Evolutionary conservation across 1,284 basidiomycete genomes (phyloP).

Genomic region (Austroboletus rostrupii): DNA sequence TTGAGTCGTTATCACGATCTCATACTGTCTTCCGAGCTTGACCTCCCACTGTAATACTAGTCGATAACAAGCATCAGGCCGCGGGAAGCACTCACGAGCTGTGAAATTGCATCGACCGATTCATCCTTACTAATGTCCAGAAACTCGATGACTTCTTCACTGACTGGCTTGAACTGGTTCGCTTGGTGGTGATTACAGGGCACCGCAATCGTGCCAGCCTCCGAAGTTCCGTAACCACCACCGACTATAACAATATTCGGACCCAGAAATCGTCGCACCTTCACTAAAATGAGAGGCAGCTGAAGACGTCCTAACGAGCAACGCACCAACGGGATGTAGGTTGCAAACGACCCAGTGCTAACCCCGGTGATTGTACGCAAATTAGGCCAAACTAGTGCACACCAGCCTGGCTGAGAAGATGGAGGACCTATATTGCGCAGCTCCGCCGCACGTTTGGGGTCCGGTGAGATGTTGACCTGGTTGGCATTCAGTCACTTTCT

Average conservation of each 20-base stretch:
- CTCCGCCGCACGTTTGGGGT: conserved; percentile 20
- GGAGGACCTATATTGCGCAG: conserved; percentile 17
- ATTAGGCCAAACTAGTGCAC: conserved; percentile 12
- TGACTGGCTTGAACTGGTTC: background rate
- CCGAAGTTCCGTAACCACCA: background rate
- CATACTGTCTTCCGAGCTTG: conserved; percentile 14
- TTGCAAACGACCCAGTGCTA: background rate
- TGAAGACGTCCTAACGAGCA: background rate
- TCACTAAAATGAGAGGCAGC: background rate
- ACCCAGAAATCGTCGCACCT: background rate
- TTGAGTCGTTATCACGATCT: conserved; percentile 17
- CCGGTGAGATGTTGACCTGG: conserved; percentile 8
- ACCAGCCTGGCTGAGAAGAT: conserved; percentile 16
- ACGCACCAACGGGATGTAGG: background rate
- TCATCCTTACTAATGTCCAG: conserved; percentile 6
- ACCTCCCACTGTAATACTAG: conserved; percentile 19
- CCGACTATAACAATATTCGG: background rate
- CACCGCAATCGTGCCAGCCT: background rate
- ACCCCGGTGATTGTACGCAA: background rate
- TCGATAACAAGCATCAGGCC: conserved; percentile 2
- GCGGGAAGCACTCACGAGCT: background rate
- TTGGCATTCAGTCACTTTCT: background rate
- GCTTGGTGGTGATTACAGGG: background rate
- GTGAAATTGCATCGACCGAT: background rate
- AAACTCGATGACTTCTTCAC: conserved; percentile 9